These are phyloP conservation scores for Emergomyces orientalis DNA, from an alignment of 2,329 filamentous ascomycete genomes.

Conservation along the genomic window DNA sequence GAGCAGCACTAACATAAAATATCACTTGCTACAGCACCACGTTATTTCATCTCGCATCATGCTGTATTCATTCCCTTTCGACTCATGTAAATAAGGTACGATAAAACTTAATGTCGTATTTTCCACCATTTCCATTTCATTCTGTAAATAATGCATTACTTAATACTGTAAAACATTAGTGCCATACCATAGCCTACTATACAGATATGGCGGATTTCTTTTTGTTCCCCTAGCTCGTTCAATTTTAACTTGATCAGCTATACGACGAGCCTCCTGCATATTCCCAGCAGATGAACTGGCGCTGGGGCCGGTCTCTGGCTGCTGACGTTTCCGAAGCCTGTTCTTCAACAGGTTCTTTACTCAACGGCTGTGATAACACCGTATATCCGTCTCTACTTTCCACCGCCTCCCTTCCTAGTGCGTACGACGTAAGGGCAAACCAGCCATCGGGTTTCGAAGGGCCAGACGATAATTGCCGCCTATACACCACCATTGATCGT, in stretches of 20 bases:
- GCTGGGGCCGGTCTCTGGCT: neutral
- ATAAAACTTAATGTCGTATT: too few relatives aligned
- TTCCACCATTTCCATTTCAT: neutral
- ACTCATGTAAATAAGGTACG: too few relatives aligned
- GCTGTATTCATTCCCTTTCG: too few relatives aligned
- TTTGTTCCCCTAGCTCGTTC: neutral
- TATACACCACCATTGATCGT: neutral
- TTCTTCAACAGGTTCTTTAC: slow-evolving; percentile 6
- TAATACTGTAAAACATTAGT: neutral
- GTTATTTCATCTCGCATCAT: too few relatives aligned
- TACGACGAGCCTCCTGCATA: slow-evolving; percentile 26
- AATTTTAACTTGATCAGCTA: neutral
- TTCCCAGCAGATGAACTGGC: slow-evolving; percentile 32
- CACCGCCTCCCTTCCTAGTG: slow-evolving; percentile 29
- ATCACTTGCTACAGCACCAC: too few relatives aligned
- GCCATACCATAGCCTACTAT: neutral
- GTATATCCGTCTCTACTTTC: slow-evolving; percentile 35
- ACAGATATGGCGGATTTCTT: neutral
- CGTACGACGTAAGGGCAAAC: slow-evolving; percentile 28
- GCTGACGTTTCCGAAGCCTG: neutral
- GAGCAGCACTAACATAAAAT: too few relatives aligned
- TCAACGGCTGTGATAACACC: slow-evolving; percentile 18
- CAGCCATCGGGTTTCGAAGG: slow-evolving; percentile 18
- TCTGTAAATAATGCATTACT: neutral
- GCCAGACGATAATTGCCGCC: slow-evolving; percentile 8